Conservation (phyloP, 2,329 filamentous ascomycete species). For the Coniochaeta pulveracea region DNA sequence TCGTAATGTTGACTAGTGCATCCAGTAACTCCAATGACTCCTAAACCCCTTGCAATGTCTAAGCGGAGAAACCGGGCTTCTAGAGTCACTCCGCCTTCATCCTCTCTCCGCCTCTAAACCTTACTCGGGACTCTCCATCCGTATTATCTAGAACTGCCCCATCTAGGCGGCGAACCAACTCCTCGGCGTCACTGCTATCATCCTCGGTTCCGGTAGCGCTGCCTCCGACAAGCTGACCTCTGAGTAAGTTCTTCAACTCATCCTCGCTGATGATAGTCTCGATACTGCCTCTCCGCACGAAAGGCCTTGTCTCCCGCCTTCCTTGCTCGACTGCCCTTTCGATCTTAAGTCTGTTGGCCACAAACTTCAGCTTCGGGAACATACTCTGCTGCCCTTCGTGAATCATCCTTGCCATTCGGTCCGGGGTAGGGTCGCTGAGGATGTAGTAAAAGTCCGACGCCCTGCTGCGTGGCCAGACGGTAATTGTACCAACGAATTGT, state of each 20-base stretch:
- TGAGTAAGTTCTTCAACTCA: conserved; percentile 39
- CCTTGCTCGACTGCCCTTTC: conserved; percentile 59
- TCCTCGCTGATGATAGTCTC: conserved; percentile 52
- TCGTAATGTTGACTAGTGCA: too few relatives aligned
- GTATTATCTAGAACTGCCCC: too few relatives aligned
- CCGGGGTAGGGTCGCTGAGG: conserved; percentile 67
- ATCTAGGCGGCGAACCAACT: too few relatives aligned
- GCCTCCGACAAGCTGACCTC: conserved; percentile 10
- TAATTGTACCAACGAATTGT: conserved; percentile 87
- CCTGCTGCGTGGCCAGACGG: conserved; percentile 82
- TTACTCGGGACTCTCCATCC: too few relatives aligned
- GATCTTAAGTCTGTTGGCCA: conserved; percentile 75
- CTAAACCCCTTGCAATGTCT: background rate
- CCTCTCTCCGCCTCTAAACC: too few relatives aligned
- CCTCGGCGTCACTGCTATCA: conserved; percentile 16
- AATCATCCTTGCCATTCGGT: conserved; percentile 76
- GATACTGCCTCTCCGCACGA: conserved; percentile 34
- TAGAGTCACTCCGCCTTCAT: background rate
- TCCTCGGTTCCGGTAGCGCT: conserved; percentile 20
- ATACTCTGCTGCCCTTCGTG: conserved; percentile 79
- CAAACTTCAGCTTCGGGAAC: conserved; percentile 86
- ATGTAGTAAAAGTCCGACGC: conserved; percentile 77
- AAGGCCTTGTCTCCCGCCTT: conserved; percentile 37
- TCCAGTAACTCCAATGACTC: too few relatives aligned
- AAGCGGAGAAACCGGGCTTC: background rate